Evolutionary conservation across 164 flowering plant genomes (phyloP).

Genomic region (Umbilicus rupestris): DNA sequence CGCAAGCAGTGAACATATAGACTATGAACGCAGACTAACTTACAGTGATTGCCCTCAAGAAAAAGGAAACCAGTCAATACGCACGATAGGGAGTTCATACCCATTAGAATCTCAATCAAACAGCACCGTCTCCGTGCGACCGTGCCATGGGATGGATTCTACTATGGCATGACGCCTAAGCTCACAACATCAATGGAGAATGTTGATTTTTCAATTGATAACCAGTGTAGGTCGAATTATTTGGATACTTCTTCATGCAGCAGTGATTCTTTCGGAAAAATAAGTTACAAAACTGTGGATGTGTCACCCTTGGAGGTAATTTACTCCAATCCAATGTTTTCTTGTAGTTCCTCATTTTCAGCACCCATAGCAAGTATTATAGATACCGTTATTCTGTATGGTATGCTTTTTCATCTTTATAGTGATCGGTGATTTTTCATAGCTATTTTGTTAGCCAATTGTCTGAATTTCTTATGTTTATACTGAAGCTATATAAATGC

Average conservation of each 20-base stretch:
- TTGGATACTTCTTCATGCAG: conserved; percentile 6
- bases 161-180: neutral
- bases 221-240: neutral
- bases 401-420: too few species aligned
- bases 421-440: neutral
- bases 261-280: neutral
- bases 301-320: neutral
- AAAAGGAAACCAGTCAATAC: conserved; percentile 1
- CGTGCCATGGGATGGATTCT: neutral
- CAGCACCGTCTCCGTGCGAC: neutral
- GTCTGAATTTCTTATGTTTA: neutral
- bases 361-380: neutral
- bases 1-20: neutral
- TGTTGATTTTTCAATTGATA: neutral
- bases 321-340: neutral
- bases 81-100: conserved; percentile 2
- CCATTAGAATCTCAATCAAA: neutral
- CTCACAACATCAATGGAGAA: neutral
- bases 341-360: neutral
- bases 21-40: neutral
- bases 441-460: neutral
- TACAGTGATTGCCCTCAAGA: neutral
- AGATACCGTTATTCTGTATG: neutral
- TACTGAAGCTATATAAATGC: too few species aligned
- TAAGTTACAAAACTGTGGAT: neutral